Conservation (phyloP, 331 rosid genomes). For the Quercus lobata region DNA sequence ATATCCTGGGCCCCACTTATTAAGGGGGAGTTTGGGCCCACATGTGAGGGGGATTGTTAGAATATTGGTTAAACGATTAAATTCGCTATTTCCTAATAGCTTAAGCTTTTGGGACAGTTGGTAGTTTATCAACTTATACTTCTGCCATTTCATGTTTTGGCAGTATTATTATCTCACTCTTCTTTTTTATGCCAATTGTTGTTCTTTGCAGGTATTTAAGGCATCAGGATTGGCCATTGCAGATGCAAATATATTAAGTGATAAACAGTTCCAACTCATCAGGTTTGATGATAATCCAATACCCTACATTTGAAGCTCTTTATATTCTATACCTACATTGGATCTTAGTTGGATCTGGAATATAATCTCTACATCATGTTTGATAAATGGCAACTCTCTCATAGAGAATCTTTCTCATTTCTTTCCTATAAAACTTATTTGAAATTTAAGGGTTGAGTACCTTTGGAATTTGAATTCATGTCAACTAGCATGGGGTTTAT, state of each 20-base stretch:
- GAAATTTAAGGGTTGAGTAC: not conserved
- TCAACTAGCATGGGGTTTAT: not conserved
- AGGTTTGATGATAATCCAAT: conserved; percentile 44
- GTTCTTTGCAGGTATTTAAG: conserved; percentile 70
- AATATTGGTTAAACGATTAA: too few species aligned
- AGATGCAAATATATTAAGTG: conserved; percentile 55
- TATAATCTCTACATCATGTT: not conserved
- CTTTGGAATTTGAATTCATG: not conserved
- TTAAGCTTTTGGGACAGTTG: too few species aligned
- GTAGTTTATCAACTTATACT: too few species aligned
- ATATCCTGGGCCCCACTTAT: too few species aligned
- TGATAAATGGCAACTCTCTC: not conserved
- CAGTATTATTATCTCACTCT: not conserved
- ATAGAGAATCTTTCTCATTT: not conserved
- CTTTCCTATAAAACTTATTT: not conserved
- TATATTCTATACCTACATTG: not conserved
- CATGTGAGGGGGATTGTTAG: too few species aligned
- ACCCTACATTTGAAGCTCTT: conserved; percentile 1
- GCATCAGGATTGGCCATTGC: conserved; percentile 75
- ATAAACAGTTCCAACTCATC: conserved; percentile 94
- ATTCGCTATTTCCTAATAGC: too few species aligned
- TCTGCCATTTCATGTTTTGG: not conserved
- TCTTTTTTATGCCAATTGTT: conserved; percentile 16
- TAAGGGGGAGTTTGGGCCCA: too few species aligned
- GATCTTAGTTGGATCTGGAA: not conserved